Evolutionary conservation across 768 basidiomycete genomes (phyloP), one percentile per base, ranked within the genome.

Genomic region (Boletus sp.): DNA sequence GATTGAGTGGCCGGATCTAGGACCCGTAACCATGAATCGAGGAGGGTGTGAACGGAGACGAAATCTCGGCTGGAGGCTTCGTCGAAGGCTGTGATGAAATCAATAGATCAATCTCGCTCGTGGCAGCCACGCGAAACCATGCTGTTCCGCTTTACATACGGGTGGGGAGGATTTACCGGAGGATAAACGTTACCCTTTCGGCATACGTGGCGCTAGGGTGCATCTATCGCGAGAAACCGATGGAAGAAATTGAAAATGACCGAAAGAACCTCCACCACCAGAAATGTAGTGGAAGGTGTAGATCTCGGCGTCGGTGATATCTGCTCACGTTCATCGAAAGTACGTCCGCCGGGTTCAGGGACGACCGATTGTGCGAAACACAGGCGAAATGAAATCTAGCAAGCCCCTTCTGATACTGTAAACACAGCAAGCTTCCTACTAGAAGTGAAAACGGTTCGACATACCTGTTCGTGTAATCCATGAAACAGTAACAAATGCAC

Each of bases 121-220:
- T 60, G 58, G 55, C 46, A 58, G 24, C 54, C 63, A 67, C 66
- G 65, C 42, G 62, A 47, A 18, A 39, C 55, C 63, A 58, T 61
- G 48, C 61, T 67, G 61, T 56, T 40, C 47, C 20, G 36, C 39
- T 12, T 55, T 59, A 59, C 63, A 45, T 55, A 60, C 51, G 0
- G 29, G 4, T 24, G 9, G 1, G 11, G 18, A 11, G 29, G 24
- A 24, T 32, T 42, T 41, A 18, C 17, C n/a, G 47, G 5, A 28
- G 10, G 6, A 12, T 10, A 20, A 64, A 55, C 50, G 50, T 59
- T 50, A 52, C n/a, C 7, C 17, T 29, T 42, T 17, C 32, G 29
- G 30, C 35, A 28, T 50, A 52, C 47, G 39, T 50, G 53, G 52
- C 10, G 32, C 33, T 39, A 58, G 46, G 39, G 61, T 41, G 28